Evolutionary conservation across 2,329 filamentous ascomycete species (phyloP).

Genomic region (Aspergillus niger): DNA sequence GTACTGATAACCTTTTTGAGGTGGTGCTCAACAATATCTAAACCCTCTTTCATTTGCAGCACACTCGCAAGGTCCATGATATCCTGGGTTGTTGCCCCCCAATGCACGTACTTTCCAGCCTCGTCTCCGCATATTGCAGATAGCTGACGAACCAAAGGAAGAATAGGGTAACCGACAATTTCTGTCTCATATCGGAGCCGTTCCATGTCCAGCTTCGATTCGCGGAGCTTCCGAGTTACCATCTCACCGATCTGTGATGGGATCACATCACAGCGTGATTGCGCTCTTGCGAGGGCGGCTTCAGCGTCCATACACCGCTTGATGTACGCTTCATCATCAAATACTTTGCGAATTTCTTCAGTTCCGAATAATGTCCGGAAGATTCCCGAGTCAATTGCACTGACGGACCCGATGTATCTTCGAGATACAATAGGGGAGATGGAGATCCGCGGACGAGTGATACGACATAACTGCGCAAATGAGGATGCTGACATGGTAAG

Average conservation of each 20-base stretch:
- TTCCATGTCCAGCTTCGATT: constrained; percentile 46
- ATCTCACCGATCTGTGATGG: constrained; percentile 40
- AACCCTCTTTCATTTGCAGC: constrained; percentile 55
- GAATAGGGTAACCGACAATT: constrained; percentile 58
- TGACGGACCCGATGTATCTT: constrained; percentile 55
- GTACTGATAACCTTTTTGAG: constrained; percentile 48
- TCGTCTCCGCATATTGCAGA: constrained; percentile 37
- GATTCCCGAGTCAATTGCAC: constrained; percentile 19
- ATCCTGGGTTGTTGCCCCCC: constrained; percentile 62
- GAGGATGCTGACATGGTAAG: constrained; percentile 11
- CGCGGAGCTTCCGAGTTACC: constrained; percentile 40
- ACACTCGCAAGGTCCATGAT: constrained; percentile 60
- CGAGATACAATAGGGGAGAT: constrained; percentile 59
- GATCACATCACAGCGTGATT: constrained; percentile 52
- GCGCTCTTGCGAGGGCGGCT: constrained; percentile 54
- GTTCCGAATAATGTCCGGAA: constrained; percentile 18
- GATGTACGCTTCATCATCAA: constrained; percentile 55
- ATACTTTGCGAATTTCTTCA: constrained; percentile 28
- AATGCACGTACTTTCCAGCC: constrained; percentile 55
- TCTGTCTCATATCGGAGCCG: constrained; percentile 50
- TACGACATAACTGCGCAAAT: constrained; percentile 14
- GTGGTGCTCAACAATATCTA: constrained; percentile 51
- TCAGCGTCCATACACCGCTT: constrained; percentile 52
- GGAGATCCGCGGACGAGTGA: constrained; percentile 10
- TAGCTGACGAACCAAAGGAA: constrained; percentile 55